Evolutionary conservation across 2,329 filamentous ascomycete species (phyloP).

Genomic region (Monosporascus sp.): DNA sequence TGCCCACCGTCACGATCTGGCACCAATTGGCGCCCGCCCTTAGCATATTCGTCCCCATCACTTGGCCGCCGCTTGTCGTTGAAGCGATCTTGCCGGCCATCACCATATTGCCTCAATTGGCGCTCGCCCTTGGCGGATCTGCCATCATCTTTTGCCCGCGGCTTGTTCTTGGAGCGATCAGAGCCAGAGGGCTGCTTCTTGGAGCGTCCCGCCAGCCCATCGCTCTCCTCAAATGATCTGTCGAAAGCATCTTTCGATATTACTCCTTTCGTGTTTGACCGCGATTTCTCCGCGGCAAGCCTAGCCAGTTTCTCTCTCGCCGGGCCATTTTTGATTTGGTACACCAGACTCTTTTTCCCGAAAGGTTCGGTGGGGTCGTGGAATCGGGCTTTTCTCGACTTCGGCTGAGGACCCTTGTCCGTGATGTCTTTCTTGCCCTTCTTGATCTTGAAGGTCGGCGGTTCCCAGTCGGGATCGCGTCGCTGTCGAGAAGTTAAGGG

Average conservation of each 20-base stretch:
- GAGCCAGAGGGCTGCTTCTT: background rate
- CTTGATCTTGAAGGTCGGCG: conserved; percentile 29
- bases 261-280: conserved; percentile 1
- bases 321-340: conserved; percentile 43
- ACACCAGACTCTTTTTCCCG: conserved; percentile 52
- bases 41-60: too few relatives aligned
- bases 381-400: conserved; percentile 47
- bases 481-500: conserved; percentile 11
- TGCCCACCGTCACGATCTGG: too few relatives aligned
- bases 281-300: conserved; percentile 7
- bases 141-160: background rate
- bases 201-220: background rate
- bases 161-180: background rate
- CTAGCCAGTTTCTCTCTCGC: conserved; percentile 27
- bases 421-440: conserved; percentile 50
- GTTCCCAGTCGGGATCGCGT: conserved; percentile 10
- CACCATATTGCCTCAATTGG: background rate
- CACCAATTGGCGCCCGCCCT: too few relatives aligned
- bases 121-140: background rate
- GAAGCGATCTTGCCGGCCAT: too few relatives aligned
- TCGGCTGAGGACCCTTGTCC: conserved; percentile 32
- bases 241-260: conserved; percentile 3
- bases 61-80: too few relatives aligned
- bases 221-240: background rate
- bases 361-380: conserved; percentile 42